A percentile compares a stretch with the other conserved stretches of the same genome.
Evolutionary conservation across 306 rosid genomes (phyloP).

Genomic region (Gleditsia sinensis): DNA sequence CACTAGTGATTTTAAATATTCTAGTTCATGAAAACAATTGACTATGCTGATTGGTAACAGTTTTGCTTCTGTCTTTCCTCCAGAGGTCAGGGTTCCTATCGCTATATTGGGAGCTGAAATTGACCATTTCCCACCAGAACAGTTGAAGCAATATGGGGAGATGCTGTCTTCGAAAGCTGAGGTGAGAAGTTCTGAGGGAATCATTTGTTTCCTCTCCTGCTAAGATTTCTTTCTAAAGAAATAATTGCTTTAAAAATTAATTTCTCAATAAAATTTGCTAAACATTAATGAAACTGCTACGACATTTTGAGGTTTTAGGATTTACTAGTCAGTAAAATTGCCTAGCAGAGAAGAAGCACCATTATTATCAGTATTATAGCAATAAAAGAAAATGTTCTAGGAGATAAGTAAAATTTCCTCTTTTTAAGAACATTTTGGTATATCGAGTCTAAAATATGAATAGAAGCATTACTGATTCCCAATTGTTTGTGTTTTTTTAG

Average conservation of each 20-base stretch:
- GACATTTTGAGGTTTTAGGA: not conserved
- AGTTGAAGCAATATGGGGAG: constrained; percentile 18
- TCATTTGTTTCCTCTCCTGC: not conserved
- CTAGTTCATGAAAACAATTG: not conserved
- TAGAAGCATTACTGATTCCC: not conserved
- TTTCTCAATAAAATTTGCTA: not conserved
- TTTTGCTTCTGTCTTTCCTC: not conserved
- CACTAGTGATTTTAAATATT: not conserved
- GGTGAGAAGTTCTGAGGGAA: constrained; percentile 38
- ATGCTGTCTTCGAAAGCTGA: constrained; percentile 40
- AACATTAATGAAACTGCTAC: not conserved
- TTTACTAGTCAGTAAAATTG: not conserved
- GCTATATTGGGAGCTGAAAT: constrained; percentile 57
- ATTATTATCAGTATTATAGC: not conserved
- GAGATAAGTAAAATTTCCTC: not conserved
- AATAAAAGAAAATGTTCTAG: not conserved
- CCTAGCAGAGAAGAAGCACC: not conserved
- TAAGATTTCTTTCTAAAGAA: not conserved
- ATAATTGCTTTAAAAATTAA: not conserved
- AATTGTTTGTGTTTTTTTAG: constrained; percentile 34
- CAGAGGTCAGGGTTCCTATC: constrained; percentile 56
- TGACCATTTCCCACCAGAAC: constrained; percentile 47
- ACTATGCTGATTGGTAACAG: constrained; percentile 5
- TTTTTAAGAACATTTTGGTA: not conserved
- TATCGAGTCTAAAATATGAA: not conserved